A percentile compares a stretch with the other conserved stretches of the same genome.
Conservation (phyloP, 257 asterid species). For the Nicotiana obtusifolia region DNA sequence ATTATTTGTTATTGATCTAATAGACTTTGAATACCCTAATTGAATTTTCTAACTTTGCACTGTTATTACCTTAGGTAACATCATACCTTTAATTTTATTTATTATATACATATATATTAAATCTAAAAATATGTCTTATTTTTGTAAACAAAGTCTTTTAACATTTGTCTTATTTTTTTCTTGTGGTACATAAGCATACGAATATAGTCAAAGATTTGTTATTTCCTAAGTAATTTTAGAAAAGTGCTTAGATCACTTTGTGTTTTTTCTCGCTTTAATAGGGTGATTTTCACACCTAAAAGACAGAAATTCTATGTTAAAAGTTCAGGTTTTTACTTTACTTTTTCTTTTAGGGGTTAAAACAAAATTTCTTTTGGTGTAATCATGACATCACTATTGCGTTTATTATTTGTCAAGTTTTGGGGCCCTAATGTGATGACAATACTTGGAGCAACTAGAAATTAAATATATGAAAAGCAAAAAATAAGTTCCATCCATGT, state of each 20-base stretch:
- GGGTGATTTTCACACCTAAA: constrained; percentile 19
- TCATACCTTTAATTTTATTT: not conserved
- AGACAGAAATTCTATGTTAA: constrained; percentile 15
- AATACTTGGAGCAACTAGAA: constrained; percentile 10
- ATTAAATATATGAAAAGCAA: not conserved
- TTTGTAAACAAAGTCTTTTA: not conserved
- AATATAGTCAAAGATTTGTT: constrained; percentile 11
- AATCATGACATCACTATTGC: constrained; percentile 22
- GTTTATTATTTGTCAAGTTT: constrained; percentile 13
- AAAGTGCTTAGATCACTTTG: constrained; percentile 2
- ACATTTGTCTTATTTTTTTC: constrained; percentile 2
- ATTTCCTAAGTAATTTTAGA: constrained; percentile 8
- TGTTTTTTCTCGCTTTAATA: constrained; percentile 2
- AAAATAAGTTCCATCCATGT: not conserved
- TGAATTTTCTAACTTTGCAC: too few relatives aligned
- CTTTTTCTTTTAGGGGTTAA: constrained; percentile 7
- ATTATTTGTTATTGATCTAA: too few relatives aligned
- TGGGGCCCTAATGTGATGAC: constrained; percentile 13
- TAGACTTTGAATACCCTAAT: too few relatives aligned
- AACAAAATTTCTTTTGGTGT: constrained; percentile 4
- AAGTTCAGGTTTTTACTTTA: constrained; percentile 4
- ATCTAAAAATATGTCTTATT: too few relatives aligned
- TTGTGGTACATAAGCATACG: not conserved
- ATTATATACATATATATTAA: too few relatives aligned
- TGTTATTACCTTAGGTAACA: not conserved